Evolutionary conservation across 2,329 filamentous ascomycete genomes (phyloP).

Genomic region (Trichophaea hybrida): DNA sequence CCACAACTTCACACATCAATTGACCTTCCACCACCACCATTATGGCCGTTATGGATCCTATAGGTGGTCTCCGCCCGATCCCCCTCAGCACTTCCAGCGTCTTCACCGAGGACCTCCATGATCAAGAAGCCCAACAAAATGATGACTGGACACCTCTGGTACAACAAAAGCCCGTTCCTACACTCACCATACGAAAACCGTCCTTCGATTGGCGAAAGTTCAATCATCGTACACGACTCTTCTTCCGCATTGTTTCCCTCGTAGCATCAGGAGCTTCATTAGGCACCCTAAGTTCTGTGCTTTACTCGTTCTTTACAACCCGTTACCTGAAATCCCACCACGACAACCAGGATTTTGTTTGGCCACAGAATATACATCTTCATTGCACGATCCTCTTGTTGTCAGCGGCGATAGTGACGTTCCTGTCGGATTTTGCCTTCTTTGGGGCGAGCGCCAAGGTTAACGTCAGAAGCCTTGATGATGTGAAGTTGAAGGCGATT

Average conservation of each 20-base stretch:
- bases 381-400: background rate
- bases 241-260: slow-evolving; percentile 17
- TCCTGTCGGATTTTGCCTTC: background rate
- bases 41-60: slow-evolving; percentile 3
- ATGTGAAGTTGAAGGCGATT: background rate
- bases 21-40: background rate
- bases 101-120: background rate
- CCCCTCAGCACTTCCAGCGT: background rate
- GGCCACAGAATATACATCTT: background rate
- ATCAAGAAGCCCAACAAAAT: background rate
- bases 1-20: too few species aligned
- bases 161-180: background rate
- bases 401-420: background rate
- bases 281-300: slow-evolving; percentile 10
- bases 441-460: background rate
- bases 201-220: background rate
- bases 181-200: background rate
- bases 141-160: background rate
- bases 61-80: background rate
- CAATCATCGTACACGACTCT: slow-evolving; percentile 8
- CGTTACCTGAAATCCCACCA: background rate
- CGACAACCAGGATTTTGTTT: background rate
- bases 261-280: slow-evolving; percentile 15
- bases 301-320: slow-evolving; percentile 17
- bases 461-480: background rate